phyloP scores from a whole-genome alignment of 169 alveolate species.

The Eimeria brunetti region DNA sequence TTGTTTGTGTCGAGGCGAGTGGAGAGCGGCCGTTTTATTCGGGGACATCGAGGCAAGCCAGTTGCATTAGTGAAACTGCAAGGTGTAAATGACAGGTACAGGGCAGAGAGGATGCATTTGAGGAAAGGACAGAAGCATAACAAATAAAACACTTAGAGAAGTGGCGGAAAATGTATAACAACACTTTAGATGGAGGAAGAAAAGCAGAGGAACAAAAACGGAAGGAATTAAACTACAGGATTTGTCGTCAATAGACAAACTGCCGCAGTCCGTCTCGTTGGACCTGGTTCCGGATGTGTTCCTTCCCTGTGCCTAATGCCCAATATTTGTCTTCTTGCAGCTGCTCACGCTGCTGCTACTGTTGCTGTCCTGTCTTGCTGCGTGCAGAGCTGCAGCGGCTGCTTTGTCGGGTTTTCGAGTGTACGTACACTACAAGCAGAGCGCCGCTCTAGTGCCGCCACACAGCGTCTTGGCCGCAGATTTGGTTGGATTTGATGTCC shows the following conservation, averaged over 20 bases:
- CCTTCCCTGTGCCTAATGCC: neutral
- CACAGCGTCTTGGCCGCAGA: constrained; percentile 33
- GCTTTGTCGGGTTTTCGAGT: neutral
- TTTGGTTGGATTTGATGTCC: neutral
- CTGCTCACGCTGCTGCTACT: neutral
- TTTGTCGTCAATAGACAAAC: neutral
- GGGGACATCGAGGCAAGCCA: neutral
- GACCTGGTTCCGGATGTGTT: neutral
- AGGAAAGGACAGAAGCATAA: neutral
- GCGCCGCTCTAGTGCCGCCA: constrained; percentile 5
- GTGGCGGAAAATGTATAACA: neutral
- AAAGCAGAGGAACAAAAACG: neutral
- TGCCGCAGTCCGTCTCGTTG: neutral
- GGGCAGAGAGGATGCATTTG: neutral
- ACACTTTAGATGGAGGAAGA: neutral
- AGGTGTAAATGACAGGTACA: constrained; percentile 16
- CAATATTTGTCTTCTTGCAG: neutral
- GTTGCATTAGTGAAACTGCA: constrained; percentile 39
- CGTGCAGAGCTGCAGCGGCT: constrained; percentile 17
- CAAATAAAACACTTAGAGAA: neutral
- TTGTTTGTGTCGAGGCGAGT: constrained; percentile 10
- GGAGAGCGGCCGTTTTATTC: neutral
- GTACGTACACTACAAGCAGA: constrained; percentile 24
- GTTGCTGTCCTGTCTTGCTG: neutral
- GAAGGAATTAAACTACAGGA: neutral